Conservation (phyloP, 768 basidiomycete genomes). For the Suillus decipiens region DNA sequence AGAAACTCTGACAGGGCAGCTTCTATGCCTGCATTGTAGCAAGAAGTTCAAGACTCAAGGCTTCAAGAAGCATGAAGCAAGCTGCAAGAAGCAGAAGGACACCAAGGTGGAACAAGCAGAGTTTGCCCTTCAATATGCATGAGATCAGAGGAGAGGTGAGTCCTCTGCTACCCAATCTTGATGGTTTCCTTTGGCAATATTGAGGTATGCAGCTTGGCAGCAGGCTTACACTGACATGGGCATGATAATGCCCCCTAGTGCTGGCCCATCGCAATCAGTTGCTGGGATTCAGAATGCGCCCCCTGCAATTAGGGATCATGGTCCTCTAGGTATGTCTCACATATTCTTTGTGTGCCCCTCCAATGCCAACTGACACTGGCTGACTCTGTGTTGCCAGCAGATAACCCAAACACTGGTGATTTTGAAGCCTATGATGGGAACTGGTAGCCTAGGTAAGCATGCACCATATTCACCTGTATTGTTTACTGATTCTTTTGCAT, state of each 20-base stretch:
- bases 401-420: background rate
- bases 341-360: background rate
- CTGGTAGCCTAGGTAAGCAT: background rate
- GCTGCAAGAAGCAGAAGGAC: constrained; percentile 2
- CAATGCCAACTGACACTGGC: background rate
- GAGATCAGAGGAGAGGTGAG: constrained; percentile 6
- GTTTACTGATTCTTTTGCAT: too few relatives aligned
- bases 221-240: background rate
- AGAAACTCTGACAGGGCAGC: background rate
- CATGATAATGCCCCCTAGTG: background rate
- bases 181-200: background rate
- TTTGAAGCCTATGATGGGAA: background rate
- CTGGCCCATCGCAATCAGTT: background rate
- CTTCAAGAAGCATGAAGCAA: constrained; percentile 9
- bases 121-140: background rate
- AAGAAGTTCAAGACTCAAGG: background rate
- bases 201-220: background rate
- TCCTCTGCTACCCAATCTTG: background rate
- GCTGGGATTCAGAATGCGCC: background rate
- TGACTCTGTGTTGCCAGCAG: background rate
- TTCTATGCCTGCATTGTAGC: background rate
- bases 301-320: background rate
- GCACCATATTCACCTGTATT: too few relatives aligned
- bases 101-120: background rate
- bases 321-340: constrained; percentile 2